Conservation (phyloP, 208 protist species). For the Angomonas ambiguus region DNA sequence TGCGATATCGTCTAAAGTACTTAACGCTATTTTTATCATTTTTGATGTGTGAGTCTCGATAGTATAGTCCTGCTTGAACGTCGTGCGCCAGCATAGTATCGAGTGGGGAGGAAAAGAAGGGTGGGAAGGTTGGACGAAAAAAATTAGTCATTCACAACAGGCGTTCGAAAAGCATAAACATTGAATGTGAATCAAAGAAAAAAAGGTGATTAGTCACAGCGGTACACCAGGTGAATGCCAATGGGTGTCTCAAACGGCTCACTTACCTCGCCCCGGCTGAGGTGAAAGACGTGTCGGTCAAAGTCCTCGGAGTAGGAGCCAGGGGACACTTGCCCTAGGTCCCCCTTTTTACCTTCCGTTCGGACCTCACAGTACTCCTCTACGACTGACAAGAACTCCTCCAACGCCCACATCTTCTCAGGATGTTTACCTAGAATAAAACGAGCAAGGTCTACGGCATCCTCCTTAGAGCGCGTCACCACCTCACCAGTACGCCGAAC, state of each 20-base stretch:
- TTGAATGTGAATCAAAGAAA: conserved; percentile 1
- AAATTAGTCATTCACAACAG: background rate
- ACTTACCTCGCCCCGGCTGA: conserved; percentile 58
- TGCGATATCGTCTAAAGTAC: background rate
- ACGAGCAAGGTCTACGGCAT: conserved; percentile 64
- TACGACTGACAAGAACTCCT: conserved; percentile 59
- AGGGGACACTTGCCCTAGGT: conserved; percentile 68
- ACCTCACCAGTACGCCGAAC: conserved; percentile 66
- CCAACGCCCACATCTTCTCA: conserved; percentile 49
- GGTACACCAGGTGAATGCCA: conserved; percentile 78
- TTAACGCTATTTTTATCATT: conserved; percentile 2
- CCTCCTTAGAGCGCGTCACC: conserved; percentile 68
- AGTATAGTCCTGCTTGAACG: too few relatives aligned
- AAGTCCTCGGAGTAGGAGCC: conserved; percentile 71
- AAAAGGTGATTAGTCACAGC: conserved; percentile 37
- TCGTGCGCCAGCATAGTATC: too few relatives aligned
- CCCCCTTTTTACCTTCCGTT: conserved; percentile 51
- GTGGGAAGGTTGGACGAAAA: background rate
- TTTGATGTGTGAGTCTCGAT: too few relatives aligned
- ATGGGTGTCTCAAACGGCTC: conserved; percentile 70
- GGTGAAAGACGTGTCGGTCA: conserved; percentile 57
- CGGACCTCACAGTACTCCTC: conserved; percentile 65
- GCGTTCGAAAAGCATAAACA: too few relatives aligned
- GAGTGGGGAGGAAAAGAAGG: too few relatives aligned
- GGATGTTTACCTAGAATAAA: conserved; percentile 26